A percentile compares a stretch with the other conserved stretches of the same genome.
These are phyloP conservation scores for Ustilago vetiveriae DNA, from an alignment of 1,284 basidiomycete genomes.

Conservation along the genomic window DNA sequence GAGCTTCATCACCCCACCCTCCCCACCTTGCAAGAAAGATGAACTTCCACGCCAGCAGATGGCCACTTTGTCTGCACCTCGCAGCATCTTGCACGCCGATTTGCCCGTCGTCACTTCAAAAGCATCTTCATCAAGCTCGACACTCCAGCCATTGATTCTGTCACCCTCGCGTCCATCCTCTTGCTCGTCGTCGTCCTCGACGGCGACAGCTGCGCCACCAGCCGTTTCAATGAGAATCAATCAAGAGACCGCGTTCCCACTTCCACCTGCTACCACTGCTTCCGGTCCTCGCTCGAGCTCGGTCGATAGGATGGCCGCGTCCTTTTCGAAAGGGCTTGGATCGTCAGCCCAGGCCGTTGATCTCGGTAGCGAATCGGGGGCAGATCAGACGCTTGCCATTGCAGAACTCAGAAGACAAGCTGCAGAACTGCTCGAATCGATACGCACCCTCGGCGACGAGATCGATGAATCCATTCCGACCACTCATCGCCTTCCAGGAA, in stretches of 20 bases:
- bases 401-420: slow-evolving; percentile 24
- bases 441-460: slow-evolving; percentile 17
- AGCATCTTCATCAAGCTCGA: too few species aligned
- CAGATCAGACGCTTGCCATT: slow-evolving; percentile 3
- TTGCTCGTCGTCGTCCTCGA: slow-evolving; percentile 14
- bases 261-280: slow-evolving; percentile 12
- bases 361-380: slow-evolving; percentile 7
- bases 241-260: slow-evolving; percentile 18
- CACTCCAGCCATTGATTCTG: slow-evolving; percentile 21
- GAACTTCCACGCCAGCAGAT: background rate
- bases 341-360: background rate
- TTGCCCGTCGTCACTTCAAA: too few species aligned
- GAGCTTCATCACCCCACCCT: slow-evolving; percentile 6
- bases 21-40: background rate
- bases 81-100: background rate
- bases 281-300: background rate
- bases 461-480: slow-evolving; percentile 21
- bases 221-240: slow-evolving; percentile 19
- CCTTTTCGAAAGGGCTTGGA: background rate
- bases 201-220: background rate
- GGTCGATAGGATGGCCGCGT: background rate
- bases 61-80: background rate
- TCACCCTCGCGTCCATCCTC: slow-evolving; percentile 28
- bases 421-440: slow-evolving; percentile 16
- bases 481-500: slow-evolving; percentile 19